phyloP scores from a whole-genome alignment of 148 eudicot genomes.

The Talinum fruticosum region DNA sequence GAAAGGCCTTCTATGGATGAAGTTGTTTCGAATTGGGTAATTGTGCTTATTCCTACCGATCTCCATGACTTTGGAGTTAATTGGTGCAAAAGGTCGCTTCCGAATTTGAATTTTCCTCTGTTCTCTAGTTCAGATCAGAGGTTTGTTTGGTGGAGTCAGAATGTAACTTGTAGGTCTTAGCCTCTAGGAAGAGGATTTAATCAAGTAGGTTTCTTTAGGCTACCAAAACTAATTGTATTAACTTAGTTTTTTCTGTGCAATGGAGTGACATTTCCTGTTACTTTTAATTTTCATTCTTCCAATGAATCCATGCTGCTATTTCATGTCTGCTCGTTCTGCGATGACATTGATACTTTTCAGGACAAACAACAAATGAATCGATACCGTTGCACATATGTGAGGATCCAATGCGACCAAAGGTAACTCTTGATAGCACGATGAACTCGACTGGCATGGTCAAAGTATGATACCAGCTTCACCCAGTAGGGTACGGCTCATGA shows the following conservation, averaged over 20 bases:
- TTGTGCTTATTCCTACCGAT: conserved; percentile 23
- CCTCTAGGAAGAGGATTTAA: conserved; percentile 15
- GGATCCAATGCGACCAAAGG: no score
- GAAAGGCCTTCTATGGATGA: conserved; percentile 80
- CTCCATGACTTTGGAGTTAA: conserved; percentile 28
- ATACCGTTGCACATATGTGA: no score
- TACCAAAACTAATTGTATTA: background rate
- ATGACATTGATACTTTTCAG: background rate
- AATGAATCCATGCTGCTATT: background rate
- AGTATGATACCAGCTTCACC: no score
- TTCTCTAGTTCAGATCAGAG: conserved; percentile 7
- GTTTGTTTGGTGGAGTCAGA: conserved; percentile 2
- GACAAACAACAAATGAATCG: no score
- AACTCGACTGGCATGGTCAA: no score
- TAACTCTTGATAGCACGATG: no score
- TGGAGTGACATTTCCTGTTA: conserved; percentile 12
- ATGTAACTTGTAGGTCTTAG: conserved; percentile 32
- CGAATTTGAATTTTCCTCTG: conserved; percentile 17
- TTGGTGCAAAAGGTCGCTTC: conserved; percentile 10
- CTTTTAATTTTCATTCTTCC: background rate
- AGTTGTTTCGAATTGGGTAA: conserved; percentile 47
- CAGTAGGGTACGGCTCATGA: no score
- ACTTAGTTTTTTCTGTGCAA: background rate
- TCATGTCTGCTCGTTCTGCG: background rate
- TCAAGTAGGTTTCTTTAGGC: background rate